A percentile compares a stretch with the other conserved stretches of the same genome.
phyloP scores from a whole-genome alignment of 2,329 filamentous ascomycete genomes.

The Penicillium janthinellum region DNA sequence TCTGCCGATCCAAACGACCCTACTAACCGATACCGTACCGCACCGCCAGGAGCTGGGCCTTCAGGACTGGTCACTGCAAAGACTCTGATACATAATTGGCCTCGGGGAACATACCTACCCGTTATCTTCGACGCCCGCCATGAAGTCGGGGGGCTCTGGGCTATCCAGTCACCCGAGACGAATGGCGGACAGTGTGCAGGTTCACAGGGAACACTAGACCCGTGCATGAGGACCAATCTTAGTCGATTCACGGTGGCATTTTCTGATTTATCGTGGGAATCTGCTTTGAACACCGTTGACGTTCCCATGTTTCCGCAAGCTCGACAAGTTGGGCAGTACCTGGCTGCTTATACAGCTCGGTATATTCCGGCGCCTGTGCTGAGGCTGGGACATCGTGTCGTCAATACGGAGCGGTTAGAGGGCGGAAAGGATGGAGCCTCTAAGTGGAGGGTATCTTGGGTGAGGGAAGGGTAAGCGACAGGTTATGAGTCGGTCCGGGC shows the following conservation, averaged over 20 bases:
- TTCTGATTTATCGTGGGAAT: conserved; percentile 69
- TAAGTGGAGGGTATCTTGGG: conserved; percentile 45
- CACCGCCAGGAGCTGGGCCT: conserved; percentile 63
- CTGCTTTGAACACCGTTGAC: conserved; percentile 39
- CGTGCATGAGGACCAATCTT: conserved; percentile 63
- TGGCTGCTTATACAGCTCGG: conserved; percentile 63
- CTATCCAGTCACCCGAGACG: conserved; percentile 35
- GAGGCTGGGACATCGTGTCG: conserved; percentile 51
- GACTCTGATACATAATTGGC: conserved; percentile 65
- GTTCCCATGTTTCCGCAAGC: conserved; percentile 71
- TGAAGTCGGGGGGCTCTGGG: conserved; percentile 79
- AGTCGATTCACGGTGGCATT: conserved; percentile 70
- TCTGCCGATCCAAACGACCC: neutral
- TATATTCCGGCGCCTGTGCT: conserved; percentile 57
- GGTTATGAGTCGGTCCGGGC: neutral
- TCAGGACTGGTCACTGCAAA: conserved; percentile 72
- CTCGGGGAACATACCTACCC: conserved; percentile 61
- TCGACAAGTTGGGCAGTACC: conserved; percentile 74
- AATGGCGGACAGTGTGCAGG: neutral
- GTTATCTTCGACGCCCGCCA: conserved; percentile 68
- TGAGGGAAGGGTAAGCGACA: conserved; percentile 19
- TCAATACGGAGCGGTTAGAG: conserved; percentile 30
- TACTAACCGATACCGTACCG: conserved; percentile 5
- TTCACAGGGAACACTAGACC: conserved; percentile 53
- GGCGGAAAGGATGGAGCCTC: conserved; percentile 23